Base-by-base conservation (phyloP, 2,329 filamentous ascomycete genomes). In the Sodiomyces alkalinus region DNA sequence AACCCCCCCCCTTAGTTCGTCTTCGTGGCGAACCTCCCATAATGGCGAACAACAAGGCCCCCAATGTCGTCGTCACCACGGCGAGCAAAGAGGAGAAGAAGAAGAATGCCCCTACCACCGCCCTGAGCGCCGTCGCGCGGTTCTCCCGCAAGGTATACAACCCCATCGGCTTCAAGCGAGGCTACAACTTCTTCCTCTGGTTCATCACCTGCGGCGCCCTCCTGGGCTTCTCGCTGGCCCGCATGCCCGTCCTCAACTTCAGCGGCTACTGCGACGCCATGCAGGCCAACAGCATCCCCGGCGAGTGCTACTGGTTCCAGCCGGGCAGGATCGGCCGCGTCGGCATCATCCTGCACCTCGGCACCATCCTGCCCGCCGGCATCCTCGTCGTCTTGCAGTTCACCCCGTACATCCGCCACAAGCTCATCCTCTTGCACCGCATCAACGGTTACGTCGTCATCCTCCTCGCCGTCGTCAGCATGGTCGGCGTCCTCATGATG, bases 401-500 rank as follows among this genome's bases (percentile, higher is more conserved):
- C 37, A 41, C 64, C 3, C 64, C 64, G 1, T 36, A 43, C 4
- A 46, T 64, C 17, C 51, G 60, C 2, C 56, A 67, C 37, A 62
- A 56, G 37, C 40, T 49, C 28, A 48, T 70, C 2, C 33, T 66
- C 2, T 43, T 75, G 14, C 74, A 79, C 41, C 63, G 72, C 1
- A 55, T 77, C 31, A 69, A 63, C 29, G 74, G 74, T 2, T 75
- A 75, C 34, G 19, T 64, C 4, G 44, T 71, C 29, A 33, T 68
- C 0, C 30, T 66, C 0, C 49, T 77, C 1, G 51, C 62, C 2
- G 17, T 62, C 0, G 30, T 62, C 4, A 51, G 53, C 10, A 60
- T 61, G 3, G 51, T 52, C 0, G 64, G 63, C 0, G 67, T 61
- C 0, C 35, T 74, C 1, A 64, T 75, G 52, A 62, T 74, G 13